phyloP scores from a whole-genome alignment of 352 stramenopile species.

The Phytophthora megakarya region DNA sequence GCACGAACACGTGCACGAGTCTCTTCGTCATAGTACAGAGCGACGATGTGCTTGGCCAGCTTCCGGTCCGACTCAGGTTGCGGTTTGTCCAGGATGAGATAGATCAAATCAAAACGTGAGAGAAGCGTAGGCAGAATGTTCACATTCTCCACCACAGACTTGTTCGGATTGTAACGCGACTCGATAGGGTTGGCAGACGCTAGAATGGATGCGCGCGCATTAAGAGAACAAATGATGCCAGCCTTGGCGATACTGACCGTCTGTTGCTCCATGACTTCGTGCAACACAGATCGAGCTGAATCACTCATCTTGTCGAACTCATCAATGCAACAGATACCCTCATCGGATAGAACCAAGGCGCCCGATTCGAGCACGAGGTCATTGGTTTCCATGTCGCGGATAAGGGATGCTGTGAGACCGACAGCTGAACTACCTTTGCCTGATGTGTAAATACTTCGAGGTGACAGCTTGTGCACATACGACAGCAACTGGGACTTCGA shows the following conservation, averaged over 20 bases:
- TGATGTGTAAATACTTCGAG: slow-evolving; percentile 98
- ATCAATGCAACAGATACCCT: slow-evolving; percentile 99
- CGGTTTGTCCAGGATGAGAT: slow-evolving; percentile 98
- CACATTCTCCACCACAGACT: slow-evolving; percentile 99
- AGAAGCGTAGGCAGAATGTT: slow-evolving; percentile 98
- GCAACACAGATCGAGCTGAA: slow-evolving; percentile 96
- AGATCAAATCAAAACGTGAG: slow-evolving; percentile 99
- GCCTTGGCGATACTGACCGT: slow-evolving; percentile 98
- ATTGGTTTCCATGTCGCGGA: slow-evolving; percentile 97
- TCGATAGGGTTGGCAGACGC: slow-evolving; percentile 98
- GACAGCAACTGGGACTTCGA: slow-evolving; percentile 98
- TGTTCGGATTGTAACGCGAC: slow-evolving; percentile 97
- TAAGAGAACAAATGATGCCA: slow-evolving; percentile 98
- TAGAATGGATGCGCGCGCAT: slow-evolving; percentile 98
- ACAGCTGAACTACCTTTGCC: slow-evolving; percentile 98
- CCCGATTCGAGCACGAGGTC: slow-evolving; percentile 98
- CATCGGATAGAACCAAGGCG: slow-evolving; percentile 96
- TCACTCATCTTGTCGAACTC: slow-evolving; percentile 99
- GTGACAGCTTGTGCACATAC: slow-evolving; percentile 96
- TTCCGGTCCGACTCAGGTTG: slow-evolving; percentile 94
- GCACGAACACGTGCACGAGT: slow-evolving; percentile 48
- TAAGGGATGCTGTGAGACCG: slow-evolving; percentile 97
- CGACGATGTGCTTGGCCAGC: slow-evolving; percentile 97
- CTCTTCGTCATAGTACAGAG: slow-evolving; percentile 94
- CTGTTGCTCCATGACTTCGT: slow-evolving; percentile 99